These are phyloP conservation scores for Lasiodiplodia hormozganensis DNA, from an alignment of 2,329 filamentous ascomycete species.

Conservation along the genomic window DNA sequence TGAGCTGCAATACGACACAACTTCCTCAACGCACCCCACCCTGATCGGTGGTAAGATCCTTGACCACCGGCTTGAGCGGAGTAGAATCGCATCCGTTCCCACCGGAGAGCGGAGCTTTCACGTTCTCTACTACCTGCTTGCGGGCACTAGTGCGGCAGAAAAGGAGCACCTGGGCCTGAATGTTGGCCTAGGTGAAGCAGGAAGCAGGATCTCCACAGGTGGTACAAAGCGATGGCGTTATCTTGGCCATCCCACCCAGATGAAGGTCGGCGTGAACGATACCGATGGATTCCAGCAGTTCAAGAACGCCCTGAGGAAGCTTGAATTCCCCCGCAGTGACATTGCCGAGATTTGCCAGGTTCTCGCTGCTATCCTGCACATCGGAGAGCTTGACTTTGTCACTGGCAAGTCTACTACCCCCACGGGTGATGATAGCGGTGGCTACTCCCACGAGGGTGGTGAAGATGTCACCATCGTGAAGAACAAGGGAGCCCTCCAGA, in stretches of 20 bases:
- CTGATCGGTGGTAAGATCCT: conserved; percentile 94
- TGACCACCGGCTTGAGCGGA: conserved; percentile 90
- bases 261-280: conserved; percentile 97
- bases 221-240: conserved; percentile 92
- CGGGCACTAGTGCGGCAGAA: conserved; percentile 89
- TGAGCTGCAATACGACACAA: conserved; percentile 95
- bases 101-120: conserved; percentile 98
- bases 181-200: conserved; percentile 60
- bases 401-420: conserved; percentile 80
- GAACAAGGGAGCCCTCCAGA: conserved; percentile 87
- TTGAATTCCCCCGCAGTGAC: conserved; percentile 91
- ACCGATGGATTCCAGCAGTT: conserved; percentile 95
- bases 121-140: conserved; percentile 91
- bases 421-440: conserved; percentile 88
- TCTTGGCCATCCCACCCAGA: conserved; percentile 91
- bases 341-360: conserved; percentile 98
- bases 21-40: conserved; percentile 81
- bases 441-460: conserved; percentile 93
- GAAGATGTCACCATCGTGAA: conserved; percentile 85
- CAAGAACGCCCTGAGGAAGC: conserved; percentile 91
- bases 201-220: conserved; percentile 60
- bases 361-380: conserved; percentile 91
- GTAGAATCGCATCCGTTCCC: conserved; percentile 87
- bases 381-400: conserved; percentile 94
- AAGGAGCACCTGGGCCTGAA: conserved; percentile 82